These are phyloP conservation scores for Heterobasidion annosum DNA, from an alignment of 1,284 basidiomycete species.

Conservation along the genomic window DNA sequence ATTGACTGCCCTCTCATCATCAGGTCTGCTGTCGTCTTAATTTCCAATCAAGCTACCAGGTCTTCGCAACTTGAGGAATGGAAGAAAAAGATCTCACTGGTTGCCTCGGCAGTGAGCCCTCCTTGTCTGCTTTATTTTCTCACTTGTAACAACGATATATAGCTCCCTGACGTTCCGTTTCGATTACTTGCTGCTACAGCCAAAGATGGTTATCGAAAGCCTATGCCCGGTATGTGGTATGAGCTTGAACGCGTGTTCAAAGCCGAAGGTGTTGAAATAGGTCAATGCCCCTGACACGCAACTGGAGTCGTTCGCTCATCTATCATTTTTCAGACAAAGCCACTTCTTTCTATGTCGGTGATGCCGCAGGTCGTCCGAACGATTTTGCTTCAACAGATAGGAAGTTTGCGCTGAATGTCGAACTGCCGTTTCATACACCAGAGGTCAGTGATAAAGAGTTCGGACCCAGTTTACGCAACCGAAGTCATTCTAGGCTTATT, in stretches of 20 bases:
- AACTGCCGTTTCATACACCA: slow-evolving; percentile 31
- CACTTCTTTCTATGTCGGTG: slow-evolving; percentile 77
- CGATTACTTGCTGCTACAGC: slow-evolving; percentile 71
- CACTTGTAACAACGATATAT: background rate
- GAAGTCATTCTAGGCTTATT: slow-evolving; percentile 55
- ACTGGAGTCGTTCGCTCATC: background rate
- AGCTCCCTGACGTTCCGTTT: slow-evolving; percentile 74
- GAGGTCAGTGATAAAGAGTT: slow-evolving; percentile 30
- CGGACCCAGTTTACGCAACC: background rate
- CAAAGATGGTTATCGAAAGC: slow-evolving; percentile 80
- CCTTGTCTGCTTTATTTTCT: background rate
- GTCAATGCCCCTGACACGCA: slow-evolving; percentile 27
- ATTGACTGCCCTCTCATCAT: background rate
- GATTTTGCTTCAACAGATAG: slow-evolving; percentile 80
- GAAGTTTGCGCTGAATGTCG: slow-evolving; percentile 78
- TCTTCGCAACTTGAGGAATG: slow-evolving; percentile 44
- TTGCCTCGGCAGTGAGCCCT: slow-evolving; percentile 58
- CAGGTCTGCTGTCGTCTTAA: slow-evolving; percentile 68
- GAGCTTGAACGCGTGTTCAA: slow-evolving; percentile 56
- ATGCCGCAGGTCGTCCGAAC: slow-evolving; percentile 73
- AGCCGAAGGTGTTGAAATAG: slow-evolving; percentile 53
- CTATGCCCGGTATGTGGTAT: slow-evolving; percentile 83
- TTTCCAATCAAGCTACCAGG: slow-evolving; percentile 73
- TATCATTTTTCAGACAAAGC: slow-evolving; percentile 41
- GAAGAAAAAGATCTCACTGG: slow-evolving; percentile 66